These are phyloP conservation scores for Hansenula anomala DNA, from an alignment of 1,139 yeast genomes.

Conservation along the genomic window DNA sequence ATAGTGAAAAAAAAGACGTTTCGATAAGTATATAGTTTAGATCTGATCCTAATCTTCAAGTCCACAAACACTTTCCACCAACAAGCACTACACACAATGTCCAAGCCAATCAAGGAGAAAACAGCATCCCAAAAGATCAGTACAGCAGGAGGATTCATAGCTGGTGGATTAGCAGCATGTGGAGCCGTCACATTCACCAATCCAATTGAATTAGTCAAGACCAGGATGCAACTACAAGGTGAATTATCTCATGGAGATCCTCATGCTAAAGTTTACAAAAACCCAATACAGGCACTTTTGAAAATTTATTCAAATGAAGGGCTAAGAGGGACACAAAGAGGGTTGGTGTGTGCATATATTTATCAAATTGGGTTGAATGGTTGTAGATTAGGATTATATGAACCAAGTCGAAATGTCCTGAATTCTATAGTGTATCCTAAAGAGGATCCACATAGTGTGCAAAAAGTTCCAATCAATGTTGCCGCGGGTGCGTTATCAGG, in stretches of 20 bases:
- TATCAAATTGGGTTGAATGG: constrained; percentile 92
- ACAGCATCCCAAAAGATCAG: constrained; percentile 51
- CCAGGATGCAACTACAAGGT: constrained; percentile 95
- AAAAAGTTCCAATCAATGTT: constrained; percentile 64
- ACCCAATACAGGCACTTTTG: constrained; percentile 79
- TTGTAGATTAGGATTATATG: constrained; percentile 89
- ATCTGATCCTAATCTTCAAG: no score
- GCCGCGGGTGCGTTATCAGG: constrained; percentile 82
- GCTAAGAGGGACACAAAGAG: constrained; percentile 81
- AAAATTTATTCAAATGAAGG: constrained; percentile 83
- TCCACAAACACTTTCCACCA: no score
- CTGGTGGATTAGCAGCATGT: constrained; percentile 96
- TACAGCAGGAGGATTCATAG: constrained; percentile 73
- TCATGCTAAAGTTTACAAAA: constrained; percentile 55
- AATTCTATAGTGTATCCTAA: constrained; percentile 56
- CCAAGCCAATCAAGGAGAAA: constrained; percentile 5
- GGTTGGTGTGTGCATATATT: constrained; percentile 74
- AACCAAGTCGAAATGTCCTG: constrained; percentile 66
- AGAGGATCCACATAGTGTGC: constrained; percentile 45
- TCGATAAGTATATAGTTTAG: no score
- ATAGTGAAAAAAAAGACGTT: no score
- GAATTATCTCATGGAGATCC: constrained; percentile 56
- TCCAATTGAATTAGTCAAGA: constrained; percentile 91
- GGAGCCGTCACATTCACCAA: constrained; percentile 97
- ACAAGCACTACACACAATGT: no score